Base-by-base conservation (phyloP, 2,329 filamentous ascomycete species). In the Stenocarpella maydis region DNA sequence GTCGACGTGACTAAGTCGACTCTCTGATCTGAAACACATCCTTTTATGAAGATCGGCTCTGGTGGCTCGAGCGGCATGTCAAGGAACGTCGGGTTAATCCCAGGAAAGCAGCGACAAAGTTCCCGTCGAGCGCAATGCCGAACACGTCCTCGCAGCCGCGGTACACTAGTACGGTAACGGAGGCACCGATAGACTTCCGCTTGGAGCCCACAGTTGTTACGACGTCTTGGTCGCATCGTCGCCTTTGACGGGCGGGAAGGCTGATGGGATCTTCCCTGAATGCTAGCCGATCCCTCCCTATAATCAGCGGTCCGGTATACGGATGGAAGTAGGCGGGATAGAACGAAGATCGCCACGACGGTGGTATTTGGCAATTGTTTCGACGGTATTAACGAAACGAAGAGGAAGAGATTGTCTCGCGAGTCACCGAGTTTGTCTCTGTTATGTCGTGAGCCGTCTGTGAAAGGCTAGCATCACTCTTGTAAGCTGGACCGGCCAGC, bases 201-300 rank as follows among this genome's bases (percentile, higher is more conserved):
- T 26, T 49, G 43, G 58, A 63, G 58, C 28, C 58, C 58, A 63
- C 58, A 49, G 43, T 37, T 24, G 49, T 37, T 63, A 37, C 43
- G 41, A 63, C 58, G 61, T 49, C 65, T 67, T 34, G 61, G 65
- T 58, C 41, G 52, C 52, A 67, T 55, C 21, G 53, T 54, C 43
- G 45, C 24, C 53, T 69, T 71, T 63, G 67, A 71, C 67, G 67
- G 66, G 69, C 61, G 53, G 61, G 67, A 68, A 54, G 21, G 60
- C 49, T 67, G 58, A 64, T 64, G 67, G 67, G 69, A 69, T 69
- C 49, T 63, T 71, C 69, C 69, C 67, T 66, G 69, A 45, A 26
- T 28, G 21, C 17, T 1, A 63, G 47, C 49, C 31, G 49, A 69
- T 69, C 63, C 47, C 61, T 66, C 68, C 70, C 54, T 65, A 61